Evolutionary conservation across 75 land plant genomes (phyloP), one percentile per base, ranked within the genome.

Genomic region (Sequoia sempervirens): DNA sequence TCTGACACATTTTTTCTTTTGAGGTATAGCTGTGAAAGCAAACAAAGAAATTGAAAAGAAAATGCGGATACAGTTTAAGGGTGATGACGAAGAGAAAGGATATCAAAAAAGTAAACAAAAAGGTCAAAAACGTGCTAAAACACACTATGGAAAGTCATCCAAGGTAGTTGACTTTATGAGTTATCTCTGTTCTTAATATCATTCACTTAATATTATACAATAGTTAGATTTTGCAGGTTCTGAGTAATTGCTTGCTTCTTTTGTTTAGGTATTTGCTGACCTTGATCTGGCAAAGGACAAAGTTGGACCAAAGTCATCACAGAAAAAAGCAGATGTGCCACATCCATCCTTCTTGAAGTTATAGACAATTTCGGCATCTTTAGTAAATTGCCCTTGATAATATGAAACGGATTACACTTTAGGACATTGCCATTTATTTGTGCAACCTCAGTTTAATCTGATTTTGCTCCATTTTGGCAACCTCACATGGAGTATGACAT

Each of bases 211-310:
- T 79, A 20, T 74, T 37, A 37, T 74, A 7, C 23, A 37, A 74
- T 3, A 1, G 76, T 74, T 74, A 37, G 64, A 58, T 38, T 74
- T 20, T 37, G 40, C 23, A 75, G 41, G 23, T 14, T 75, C 18
- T 75, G 34, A 40, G 18, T 80, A n/a, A 45, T 45, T 47, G 34
- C 34, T 32, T 12, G 41, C 43, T 14, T 45, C 46, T 45, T 80
- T n/a, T 80, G 54, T 47, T 46, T 80, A 80, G 81, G 81, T 80
- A 34, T 80, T 80, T 43, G 26, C 81, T 80, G 53, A 80, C 7
- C 81, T 80, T 28, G 53, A 45, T 47, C 34, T 20, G 47, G 53
- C 30, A 80, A 80, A 80, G 47, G 53, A 80, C 11, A 80, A 80
- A 80, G 53, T 23, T 75, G 43, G 41, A 75, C 43, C 43, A 75